phyloP scores from a whole-genome alignment of 352 stramenopile species.

The Phytophthora pinifolia region DNA sequence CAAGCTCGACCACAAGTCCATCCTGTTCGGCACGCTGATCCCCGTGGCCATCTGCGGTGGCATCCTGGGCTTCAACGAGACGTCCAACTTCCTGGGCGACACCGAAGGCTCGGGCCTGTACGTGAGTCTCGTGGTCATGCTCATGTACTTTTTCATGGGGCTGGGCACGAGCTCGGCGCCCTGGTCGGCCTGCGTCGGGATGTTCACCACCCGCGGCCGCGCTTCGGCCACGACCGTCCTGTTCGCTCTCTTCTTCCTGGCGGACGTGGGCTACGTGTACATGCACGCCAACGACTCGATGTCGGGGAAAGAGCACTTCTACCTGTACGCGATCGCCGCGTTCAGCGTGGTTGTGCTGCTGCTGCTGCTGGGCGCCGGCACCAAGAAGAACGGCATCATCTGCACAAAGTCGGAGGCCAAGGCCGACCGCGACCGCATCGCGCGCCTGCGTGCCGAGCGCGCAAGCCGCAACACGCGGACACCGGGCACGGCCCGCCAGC shows the following conservation, averaged over 20 bases:
- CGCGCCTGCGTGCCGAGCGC: constrained; percentile 41
- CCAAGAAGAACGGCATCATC: constrained; percentile 66
- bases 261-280: constrained; percentile 54
- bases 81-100: constrained; percentile 40
- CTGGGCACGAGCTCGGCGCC: constrained; percentile 57
- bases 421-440: constrained; percentile 41
- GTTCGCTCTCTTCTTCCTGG: constrained; percentile 61
- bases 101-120: constrained; percentile 48
- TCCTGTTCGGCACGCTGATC: constrained; percentile 70
- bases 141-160: constrained; percentile 83
- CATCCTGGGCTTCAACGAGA: constrained; percentile 65
- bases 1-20: constrained; percentile 70
- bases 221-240: constrained; percentile 51
- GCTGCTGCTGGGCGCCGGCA: constrained; percentile 49
- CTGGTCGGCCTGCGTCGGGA: constrained; percentile 62
- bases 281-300: constrained; percentile 46
- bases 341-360: constrained; percentile 45
- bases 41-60: constrained; percentile 48
- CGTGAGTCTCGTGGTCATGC: constrained; percentile 53
- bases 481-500: constrained; percentile 45
- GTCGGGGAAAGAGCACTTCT: constrained; percentile 48
- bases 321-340: constrained; percentile 52
- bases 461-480: constrained; percentile 42
- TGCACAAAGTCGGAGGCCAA: constrained; percentile 50
- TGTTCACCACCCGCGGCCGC: constrained; percentile 62